Conservation (phyloP, 768 basidiomycete species). For the Lactarius trivialis region DNA sequence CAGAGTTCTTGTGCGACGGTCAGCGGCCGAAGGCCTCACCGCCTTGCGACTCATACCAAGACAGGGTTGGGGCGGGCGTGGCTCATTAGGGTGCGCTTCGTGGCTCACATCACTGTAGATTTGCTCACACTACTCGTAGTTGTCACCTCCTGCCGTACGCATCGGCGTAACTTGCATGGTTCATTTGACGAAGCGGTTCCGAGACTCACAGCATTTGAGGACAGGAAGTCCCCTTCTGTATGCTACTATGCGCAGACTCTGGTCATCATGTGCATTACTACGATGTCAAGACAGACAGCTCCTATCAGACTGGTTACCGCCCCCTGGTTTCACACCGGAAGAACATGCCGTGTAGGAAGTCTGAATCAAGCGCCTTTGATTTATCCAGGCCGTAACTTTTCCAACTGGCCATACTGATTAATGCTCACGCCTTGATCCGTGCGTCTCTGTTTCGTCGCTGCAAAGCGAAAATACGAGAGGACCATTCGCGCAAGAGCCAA, state of each 20-base stretch:
- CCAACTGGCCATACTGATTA: neutral
- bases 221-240: neutral
- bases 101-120: neutral
- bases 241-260: neutral
- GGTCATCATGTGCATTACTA: conserved; percentile 2
- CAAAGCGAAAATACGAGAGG: neutral
- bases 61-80: conserved; percentile 82
- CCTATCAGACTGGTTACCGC: neutral
- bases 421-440: neutral
- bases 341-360: neutral
- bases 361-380: neutral
- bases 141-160: conserved; percentile 19
- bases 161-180: neutral
- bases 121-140: neutral
- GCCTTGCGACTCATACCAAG: conserved; percentile 58
- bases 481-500: neutral
- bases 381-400: neutral
- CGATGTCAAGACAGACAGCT: neutral
- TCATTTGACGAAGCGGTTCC: neutral
- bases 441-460: neutral
- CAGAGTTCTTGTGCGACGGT: conserved; percentile 49
- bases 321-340: neutral
- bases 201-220: neutral
- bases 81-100: conserved; percentile 60
- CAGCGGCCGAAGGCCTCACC: conserved; percentile 33